Evolutionary conservation across 148 eudicot species (phyloP).

Genomic region (Dianthus caryophyllus): DNA sequence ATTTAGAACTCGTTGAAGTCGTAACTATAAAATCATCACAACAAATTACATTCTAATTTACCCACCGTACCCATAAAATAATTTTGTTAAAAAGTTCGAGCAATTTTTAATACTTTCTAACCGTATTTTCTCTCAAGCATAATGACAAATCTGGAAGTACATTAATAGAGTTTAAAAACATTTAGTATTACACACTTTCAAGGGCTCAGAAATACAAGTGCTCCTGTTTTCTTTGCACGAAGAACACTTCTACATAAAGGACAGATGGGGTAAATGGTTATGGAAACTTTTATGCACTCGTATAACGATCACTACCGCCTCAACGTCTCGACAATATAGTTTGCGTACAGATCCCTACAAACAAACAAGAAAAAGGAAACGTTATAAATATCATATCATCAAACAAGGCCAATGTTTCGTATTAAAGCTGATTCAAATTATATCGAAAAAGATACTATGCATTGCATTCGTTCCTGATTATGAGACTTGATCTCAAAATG

Average conservation of each 20-base stretch:
- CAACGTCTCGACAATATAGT: not conserved
- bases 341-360: not conserved
- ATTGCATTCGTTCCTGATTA: no score
- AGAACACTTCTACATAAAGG: not conserved
- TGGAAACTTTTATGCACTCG: not conserved
- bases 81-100: no score
- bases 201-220: not conserved
- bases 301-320: not conserved
- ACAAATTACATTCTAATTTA: no score
- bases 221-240: not conserved
- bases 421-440: not conserved
- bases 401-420: not conserved
- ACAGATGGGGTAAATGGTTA: not conserved
- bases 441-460: no score
- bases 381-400: not conserved
- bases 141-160: no score
- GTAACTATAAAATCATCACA: no score
- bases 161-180: no score
- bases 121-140: no score
- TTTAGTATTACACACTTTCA: not conserved
- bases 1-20: no score
- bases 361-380: not conserved
- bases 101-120: no score
- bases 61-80: no score
- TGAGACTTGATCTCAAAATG: no score